phyloP scores from a whole-genome alignment of 179 eudicot species.

The Silene vulgaris region DNA sequence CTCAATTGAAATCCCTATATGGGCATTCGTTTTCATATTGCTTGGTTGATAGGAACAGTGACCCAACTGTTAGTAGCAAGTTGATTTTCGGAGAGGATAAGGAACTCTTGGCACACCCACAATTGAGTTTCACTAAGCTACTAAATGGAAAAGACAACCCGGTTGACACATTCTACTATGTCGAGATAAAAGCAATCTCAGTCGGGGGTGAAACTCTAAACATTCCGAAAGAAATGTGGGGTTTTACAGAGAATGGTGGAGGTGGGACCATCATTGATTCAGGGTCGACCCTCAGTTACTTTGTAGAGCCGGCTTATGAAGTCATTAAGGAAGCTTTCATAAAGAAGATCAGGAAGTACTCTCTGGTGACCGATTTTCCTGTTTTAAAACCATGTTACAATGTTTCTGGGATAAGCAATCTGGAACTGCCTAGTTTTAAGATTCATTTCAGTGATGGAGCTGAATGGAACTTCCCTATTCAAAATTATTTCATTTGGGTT shows the following conservation, averaged over 20 bases:
- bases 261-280: constrained; percentile 51
- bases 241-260: constrained; percentile 32
- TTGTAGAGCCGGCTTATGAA: constrained; percentile 38
- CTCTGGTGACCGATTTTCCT: constrained; percentile 34
- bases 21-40: constrained; percentile 53
- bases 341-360: constrained; percentile 30
- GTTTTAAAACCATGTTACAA: constrained; percentile 41
- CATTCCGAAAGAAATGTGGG: constrained; percentile 42
- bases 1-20: constrained; percentile 40
- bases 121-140: constrained; percentile 36
- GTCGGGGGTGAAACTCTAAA: constrained; percentile 35
- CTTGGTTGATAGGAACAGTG: constrained; percentile 43
- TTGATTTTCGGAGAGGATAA: constrained; percentile 46
- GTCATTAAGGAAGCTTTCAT: constrained; percentile 36
- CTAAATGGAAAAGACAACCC: constrained; percentile 36
- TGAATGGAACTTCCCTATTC: constrained; percentile 41
- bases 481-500: constrained; percentile 45
- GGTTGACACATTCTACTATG: constrained; percentile 43
- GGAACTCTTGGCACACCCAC: constrained; percentile 31
- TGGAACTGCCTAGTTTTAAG: constrained; percentile 38
- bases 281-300: constrained; percentile 44
- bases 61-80: constrained; percentile 44
- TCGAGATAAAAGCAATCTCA: constrained; percentile 33
- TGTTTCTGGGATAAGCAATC: constrained; percentile 29
- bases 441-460: constrained; percentile 45